Conservation (phyloP, 2,329 filamentous ascomycete species). For the Claviceps spartinae region DNA sequence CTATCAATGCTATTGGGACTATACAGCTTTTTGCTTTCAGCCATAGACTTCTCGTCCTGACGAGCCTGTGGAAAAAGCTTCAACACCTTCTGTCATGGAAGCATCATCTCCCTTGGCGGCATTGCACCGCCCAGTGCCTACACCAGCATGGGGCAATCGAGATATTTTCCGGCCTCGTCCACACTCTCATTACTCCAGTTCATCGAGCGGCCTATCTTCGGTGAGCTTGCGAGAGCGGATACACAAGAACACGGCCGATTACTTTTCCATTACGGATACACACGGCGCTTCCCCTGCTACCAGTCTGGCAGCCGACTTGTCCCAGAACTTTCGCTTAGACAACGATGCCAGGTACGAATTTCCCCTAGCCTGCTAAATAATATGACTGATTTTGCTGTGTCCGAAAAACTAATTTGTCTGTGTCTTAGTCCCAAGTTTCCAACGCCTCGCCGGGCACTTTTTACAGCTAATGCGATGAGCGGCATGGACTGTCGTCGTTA, state of each 20-base stretch:
- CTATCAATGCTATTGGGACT: neutral
- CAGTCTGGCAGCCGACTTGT: slow-evolving; percentile 84
- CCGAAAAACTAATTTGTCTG: neutral
- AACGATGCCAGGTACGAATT: slow-evolving; percentile 59
- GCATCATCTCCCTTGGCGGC: slow-evolving; percentile 88
- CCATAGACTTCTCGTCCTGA: slow-evolving; percentile 1
- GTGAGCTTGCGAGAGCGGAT: slow-evolving; percentile 72
- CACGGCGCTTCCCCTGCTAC: slow-evolving; percentile 81
- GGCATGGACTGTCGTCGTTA: slow-evolving; percentile 22
- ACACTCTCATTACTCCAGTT: slow-evolving; percentile 34
- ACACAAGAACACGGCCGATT: slow-evolving; percentile 50
- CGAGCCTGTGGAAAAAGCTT: slow-evolving; percentile 3
- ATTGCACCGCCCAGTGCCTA: slow-evolving; percentile 61
- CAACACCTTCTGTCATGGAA: slow-evolving; percentile 49
- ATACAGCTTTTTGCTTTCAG: neutral
- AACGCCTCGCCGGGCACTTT: slow-evolving; percentile 27
- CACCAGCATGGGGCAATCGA: slow-evolving; percentile 42
- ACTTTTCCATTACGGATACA: slow-evolving; percentile 67
- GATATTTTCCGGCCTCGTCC: slow-evolving; percentile 40
- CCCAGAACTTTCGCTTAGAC: slow-evolving; percentile 93
- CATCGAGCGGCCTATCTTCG: slow-evolving; percentile 44
- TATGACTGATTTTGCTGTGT: neutral
- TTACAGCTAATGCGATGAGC: slow-evolving; percentile 25
- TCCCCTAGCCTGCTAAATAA: neutral
- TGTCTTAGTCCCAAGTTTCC: slow-evolving; percentile 25